Conservation (phyloP, 179 eudicot species). For the Heliamphora pulchella region DNA sequence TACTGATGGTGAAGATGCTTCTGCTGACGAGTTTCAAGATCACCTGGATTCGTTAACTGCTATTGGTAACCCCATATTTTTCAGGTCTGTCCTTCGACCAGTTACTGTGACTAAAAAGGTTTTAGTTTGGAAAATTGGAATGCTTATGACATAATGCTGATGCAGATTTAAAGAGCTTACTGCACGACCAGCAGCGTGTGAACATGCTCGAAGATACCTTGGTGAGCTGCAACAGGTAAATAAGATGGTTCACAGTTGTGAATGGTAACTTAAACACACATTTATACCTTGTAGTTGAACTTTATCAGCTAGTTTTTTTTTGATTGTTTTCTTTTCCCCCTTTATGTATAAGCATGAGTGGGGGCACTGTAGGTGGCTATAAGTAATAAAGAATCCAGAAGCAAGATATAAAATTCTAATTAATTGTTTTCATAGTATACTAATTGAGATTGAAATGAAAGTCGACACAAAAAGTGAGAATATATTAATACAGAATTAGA, state of each 20-base stretch:
- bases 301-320: not conserved
- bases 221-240: slow-evolving; percentile 67
- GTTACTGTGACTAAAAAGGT: not conserved
- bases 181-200: slow-evolving; percentile 74
- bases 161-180: slow-evolving; percentile 73
- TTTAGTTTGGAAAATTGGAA: slow-evolving; percentile 17
- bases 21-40: slow-evolving; percentile 69
- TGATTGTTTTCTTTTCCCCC: too few species aligned
- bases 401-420: not conserved
- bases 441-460: not conserved
- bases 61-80: slow-evolving; percentile 89
- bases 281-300: not conserved
- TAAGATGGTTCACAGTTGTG: slow-evolving; percentile 5
- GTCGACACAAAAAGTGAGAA: not conserved
- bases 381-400: not conserved
- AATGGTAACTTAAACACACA: not conserved
- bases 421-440: not conserved
- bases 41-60: slow-evolving; percentile 73
- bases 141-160: slow-evolving; percentile 17
- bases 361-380: not conserved
- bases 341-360: not conserved
- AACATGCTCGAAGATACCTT: slow-evolving; percentile 56
- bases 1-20: slow-evolving; percentile 96
- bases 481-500: not conserved
- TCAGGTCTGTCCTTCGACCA: slow-evolving; percentile 43